A percentile compares a stretch with the other conserved stretches of the same genome.
Conservation (phyloP, 1,284 basidiomycete genomes). For the Malassezia arunalokei region DNA sequence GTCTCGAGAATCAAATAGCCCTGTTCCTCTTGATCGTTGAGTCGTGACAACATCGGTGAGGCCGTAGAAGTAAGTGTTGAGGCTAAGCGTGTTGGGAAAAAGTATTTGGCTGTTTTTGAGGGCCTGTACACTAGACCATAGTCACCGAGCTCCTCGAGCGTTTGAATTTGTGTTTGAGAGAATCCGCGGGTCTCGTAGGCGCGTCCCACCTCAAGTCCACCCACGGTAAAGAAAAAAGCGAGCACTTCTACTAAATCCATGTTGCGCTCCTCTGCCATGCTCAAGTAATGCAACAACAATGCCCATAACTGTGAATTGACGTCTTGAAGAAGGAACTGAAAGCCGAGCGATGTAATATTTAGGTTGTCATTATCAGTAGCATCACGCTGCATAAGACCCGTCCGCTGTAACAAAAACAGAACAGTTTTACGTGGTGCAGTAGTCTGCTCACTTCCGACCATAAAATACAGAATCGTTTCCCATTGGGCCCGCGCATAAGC, state of each 20-base stretch:
- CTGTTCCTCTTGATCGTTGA: slow-evolving; percentile 50
- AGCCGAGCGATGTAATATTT: slow-evolving; percentile 84
- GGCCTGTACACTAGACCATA: slow-evolving; percentile 74
- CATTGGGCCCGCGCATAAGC: slow-evolving; percentile 78
- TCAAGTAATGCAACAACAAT: slow-evolving; percentile 68
- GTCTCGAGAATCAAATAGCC: slow-evolving; percentile 91
- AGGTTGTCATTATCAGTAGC: slow-evolving; percentile 5
- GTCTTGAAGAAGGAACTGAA: slow-evolving; percentile 90
- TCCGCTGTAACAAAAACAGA: slow-evolving; percentile 66
- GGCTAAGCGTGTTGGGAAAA: slow-evolving; percentile 89
- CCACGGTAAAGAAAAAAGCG: slow-evolving; percentile 64
- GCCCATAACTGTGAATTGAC: slow-evolving; percentile 98
- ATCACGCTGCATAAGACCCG: slow-evolving; percentile 62
- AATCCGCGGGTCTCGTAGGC: slow-evolving; percentile 70
- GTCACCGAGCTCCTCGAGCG: slow-evolving; percentile 81
- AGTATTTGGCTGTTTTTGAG: slow-evolving; percentile 52
- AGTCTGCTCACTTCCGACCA: slow-evolving; percentile 78
- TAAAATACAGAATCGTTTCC: slow-evolving; percentile 96
- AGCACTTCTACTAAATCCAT: slow-evolving; percentile 86
- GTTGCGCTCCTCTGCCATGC: slow-evolving; percentile 34
- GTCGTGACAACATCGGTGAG: slow-evolving; percentile 23
- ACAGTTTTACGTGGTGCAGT: slow-evolving; percentile 68
- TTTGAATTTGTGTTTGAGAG: slow-evolving; percentile 66
- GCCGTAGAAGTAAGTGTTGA: slow-evolving; percentile 70
- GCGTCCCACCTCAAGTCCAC: slow-evolving; percentile 34